A percentile compares a stretch with the other conserved stretches of the same genome.
These are phyloP conservation scores for Erodium maritimum DNA, from an alignment of 345 rosid genomes.

Conservation along the genomic window DNA sequence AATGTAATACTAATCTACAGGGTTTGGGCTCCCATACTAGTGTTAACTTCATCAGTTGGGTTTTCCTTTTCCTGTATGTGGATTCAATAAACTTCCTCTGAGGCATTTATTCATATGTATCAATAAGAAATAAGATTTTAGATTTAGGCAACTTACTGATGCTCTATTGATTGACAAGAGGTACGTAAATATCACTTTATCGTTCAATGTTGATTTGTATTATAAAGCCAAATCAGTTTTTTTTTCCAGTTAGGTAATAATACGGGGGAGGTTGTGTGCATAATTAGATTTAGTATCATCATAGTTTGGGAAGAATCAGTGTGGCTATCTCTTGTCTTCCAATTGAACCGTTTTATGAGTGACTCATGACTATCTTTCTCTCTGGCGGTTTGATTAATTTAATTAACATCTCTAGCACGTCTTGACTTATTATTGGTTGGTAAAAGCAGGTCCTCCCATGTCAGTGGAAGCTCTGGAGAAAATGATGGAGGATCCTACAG, in stretches of 20 bases:
- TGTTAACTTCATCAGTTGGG: too few species aligned
- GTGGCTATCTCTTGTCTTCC: not conserved
- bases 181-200: too few species aligned
- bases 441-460: slow-evolving; percentile 35
- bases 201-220: too few species aligned
- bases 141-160: too few species aligned
- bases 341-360: not conserved
- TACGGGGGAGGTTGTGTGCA: not conserved
- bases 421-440: slow-evolving; percentile 24
- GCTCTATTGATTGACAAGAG: too few species aligned
- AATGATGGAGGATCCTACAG: slow-evolving; percentile 96
- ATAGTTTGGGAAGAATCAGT: not conserved
- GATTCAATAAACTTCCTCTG: too few species aligned
- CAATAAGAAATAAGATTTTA: too few species aligned
- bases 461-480: slow-evolving; percentile 86
- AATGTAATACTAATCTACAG: too few species aligned
- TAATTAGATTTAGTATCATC: not conserved
- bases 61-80: too few species aligned
- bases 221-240: not conserved
- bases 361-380: not conserved
- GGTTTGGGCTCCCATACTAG: too few species aligned
- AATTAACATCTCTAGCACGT: not conserved
- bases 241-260: not conserved
- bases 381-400: not conserved
- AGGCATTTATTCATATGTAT: too few species aligned